These are phyloP conservation scores for Verbascum thapsus DNA, from an alignment of 257 asterid genomes.

Conservation along the genomic window DNA sequence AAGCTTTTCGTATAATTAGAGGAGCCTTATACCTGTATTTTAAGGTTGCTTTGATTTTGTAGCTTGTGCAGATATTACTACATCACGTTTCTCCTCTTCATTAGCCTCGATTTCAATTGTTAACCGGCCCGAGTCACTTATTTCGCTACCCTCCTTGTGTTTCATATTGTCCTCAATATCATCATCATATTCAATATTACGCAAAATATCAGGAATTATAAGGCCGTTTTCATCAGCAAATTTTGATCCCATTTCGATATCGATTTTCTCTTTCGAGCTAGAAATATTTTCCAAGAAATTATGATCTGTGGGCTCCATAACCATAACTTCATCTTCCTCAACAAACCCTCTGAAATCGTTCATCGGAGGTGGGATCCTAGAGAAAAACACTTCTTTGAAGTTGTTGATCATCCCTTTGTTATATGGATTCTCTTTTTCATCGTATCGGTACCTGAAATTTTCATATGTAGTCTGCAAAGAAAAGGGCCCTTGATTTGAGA, in stretches of 20 bases:
- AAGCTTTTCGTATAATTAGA: too few species aligned
- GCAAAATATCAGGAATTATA: slow-evolving; percentile 62
- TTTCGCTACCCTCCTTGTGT: slow-evolving; percentile 46
- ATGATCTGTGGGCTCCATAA: slow-evolving; percentile 40
- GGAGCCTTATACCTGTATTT: slow-evolving; percentile 29
- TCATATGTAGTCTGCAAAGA: slow-evolving; percentile 87
- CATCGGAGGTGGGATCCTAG: slow-evolving; percentile 75
- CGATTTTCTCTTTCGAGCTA: slow-evolving; percentile 68
- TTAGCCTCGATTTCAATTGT: slow-evolving; percentile 32
- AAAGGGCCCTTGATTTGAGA: slow-evolving; percentile 1
- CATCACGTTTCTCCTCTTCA: slow-evolving; percentile 32
- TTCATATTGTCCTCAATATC: slow-evolving; percentile 51
- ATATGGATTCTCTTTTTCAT: slow-evolving; percentile 82
- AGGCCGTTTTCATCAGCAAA: slow-evolving; percentile 44
- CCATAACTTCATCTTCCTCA: slow-evolving; percentile 54
- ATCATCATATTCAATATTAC: slow-evolving; percentile 57
- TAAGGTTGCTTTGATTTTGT: slow-evolving; percentile 28
- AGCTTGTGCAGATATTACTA: slow-evolving; percentile 33
- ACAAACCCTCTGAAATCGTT: slow-evolving; percentile 59
- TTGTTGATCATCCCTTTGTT: slow-evolving; percentile 71
- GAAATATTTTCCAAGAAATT: slow-evolving; percentile 38
- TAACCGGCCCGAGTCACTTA: slow-evolving; percentile 36
- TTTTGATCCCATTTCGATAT: slow-evolving; percentile 69
- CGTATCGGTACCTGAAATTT: slow-evolving; percentile 84
- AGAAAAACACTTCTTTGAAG: slow-evolving; percentile 68